Conservation (phyloP, 2,329 filamentous ascomycete genomes). For the Plectosphaerella sp. region DNA sequence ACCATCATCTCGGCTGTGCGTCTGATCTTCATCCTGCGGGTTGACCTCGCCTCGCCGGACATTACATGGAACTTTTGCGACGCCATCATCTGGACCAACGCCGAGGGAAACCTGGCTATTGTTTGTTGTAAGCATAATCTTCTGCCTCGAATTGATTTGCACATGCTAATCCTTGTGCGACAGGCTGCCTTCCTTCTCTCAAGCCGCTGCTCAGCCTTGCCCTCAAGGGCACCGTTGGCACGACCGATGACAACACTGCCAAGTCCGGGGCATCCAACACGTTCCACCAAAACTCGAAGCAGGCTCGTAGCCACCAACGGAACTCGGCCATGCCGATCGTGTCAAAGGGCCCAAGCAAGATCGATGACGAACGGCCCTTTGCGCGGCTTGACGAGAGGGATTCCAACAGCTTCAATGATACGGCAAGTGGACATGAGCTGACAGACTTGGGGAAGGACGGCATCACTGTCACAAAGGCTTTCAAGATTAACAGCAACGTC, state of each 20-base stretch:
- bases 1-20: slow-evolving; percentile 13
- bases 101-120: slow-evolving; percentile 18
- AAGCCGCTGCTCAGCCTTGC: neutral
- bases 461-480: no score
- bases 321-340: no score
- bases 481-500: no score
- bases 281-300: neutral
- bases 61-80: slow-evolving; percentile 20
- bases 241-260: neutral
- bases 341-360: no score
- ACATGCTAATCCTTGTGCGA: neutral
- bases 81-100: slow-evolving; percentile 15
- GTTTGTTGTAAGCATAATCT: slow-evolving; percentile 7
- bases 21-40: slow-evolving; percentile 7
- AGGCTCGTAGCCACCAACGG: neutral
- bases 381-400: neutral
- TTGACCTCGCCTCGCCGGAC: slow-evolving; percentile 12
- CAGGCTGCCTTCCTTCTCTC: slow-evolving; percentile 1
- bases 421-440: neutral
- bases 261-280: neutral
- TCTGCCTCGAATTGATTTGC: slow-evolving; percentile 6
- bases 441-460: neutral
- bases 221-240: neutral
- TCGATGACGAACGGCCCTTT: slow-evolving; percentile 3
- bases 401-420: neutral